These are phyloP conservation scores for Chytriomyces hyalinus DNA, from an alignment of 192 early-diverging fungal species.

Conservation along the genomic window DNA sequence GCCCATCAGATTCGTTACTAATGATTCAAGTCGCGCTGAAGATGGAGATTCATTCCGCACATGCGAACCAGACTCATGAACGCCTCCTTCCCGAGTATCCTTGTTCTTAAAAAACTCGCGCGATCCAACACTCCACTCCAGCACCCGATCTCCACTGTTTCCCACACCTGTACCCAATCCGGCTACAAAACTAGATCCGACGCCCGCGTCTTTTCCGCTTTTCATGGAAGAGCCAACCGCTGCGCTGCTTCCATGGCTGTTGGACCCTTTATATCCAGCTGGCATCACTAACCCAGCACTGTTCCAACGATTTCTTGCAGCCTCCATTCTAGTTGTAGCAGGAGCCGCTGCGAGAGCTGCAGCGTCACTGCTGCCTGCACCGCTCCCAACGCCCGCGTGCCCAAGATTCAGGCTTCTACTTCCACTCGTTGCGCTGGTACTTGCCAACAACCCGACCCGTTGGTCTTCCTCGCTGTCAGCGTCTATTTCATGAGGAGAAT, in stretches of 20 bases:
- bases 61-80: not conserved
- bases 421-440: slow-evolving; percentile 23
- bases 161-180: not conserved
- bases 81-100: not conserved
- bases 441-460: not conserved
- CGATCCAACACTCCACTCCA: not conserved
- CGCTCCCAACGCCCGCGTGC: not conserved
- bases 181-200: not conserved
- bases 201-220: not conserved
- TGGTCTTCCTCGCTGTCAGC: no score
- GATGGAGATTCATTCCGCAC: not conserved
- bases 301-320: slow-evolving; percentile 23
- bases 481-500: no score
- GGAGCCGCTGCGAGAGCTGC: not conserved
- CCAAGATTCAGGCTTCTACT: slow-evolving; percentile 15
- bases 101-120: not conserved
- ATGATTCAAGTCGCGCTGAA: not conserved
- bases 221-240: not conserved
- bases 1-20: slow-evolving; percentile 15
- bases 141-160: not conserved
- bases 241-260: not conserved
- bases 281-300: slow-evolving; percentile 20
- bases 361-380: not conserved
- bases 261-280: not conserved
- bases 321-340: slow-evolving; percentile 7